Percentiles rank a stretch among this genome's conserved stretches.
Evolutionary conservation across 495 filamentous ascomycete genomes (phyloP).

Genomic region (Podospora tetraspora): DNA sequence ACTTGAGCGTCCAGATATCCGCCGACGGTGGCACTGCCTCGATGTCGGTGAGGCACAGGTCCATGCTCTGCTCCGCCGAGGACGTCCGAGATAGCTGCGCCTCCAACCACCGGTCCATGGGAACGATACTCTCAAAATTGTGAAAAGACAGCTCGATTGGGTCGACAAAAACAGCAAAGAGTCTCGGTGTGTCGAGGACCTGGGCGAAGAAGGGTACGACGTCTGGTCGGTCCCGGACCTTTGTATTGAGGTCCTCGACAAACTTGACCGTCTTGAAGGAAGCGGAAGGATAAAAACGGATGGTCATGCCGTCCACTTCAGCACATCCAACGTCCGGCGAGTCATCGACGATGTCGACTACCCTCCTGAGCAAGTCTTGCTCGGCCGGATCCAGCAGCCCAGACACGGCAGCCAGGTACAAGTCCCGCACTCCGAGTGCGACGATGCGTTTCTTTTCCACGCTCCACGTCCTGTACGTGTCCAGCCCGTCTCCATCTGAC

Average conservation of each 20-base stretch:
- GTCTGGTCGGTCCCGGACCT: neutral
- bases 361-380: neutral
- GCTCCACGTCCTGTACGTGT: neutral
- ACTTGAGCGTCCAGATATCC: neutral
- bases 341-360: constrained; percentile 1
- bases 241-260: constrained; percentile 1
- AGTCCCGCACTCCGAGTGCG: neutral
- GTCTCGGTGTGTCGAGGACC: neutral
- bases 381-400: neutral
- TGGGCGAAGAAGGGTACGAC: neutral
- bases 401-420: constrained; percentile 1
- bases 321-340: neutral
- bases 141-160: constrained; percentile 4
- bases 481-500: neutral
- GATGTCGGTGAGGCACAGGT: neutral
- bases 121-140: constrained; percentile 9
- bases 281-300: neutral
- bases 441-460: constrained; percentile 5
- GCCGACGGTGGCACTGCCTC: neutral
- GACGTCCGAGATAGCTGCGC: neutral
- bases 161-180: constrained; percentile 7
- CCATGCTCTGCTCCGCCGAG: neutral
- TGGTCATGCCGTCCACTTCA: neutral
- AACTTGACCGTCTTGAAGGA: constrained; percentile 7
- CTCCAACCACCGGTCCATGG: constrained; percentile 1